phyloP scores from a whole-genome alignment of 495 filamentous ascomycete species.

The Lasiosphaeria ovina region DNA sequence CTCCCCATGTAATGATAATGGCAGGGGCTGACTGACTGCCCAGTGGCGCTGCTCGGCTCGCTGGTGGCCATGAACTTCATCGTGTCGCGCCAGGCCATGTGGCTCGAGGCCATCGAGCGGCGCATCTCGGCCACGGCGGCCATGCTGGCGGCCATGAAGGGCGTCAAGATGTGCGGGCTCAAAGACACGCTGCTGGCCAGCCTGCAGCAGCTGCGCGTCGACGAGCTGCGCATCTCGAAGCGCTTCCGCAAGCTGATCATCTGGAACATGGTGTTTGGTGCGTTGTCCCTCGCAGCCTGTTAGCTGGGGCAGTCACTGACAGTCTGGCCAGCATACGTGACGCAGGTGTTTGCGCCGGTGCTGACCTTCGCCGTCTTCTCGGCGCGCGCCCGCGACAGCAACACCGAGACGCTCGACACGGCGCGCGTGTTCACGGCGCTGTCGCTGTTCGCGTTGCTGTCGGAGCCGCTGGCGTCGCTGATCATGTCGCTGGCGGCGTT shows the following conservation, averaged over 20 bases:
- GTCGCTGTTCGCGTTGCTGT: constrained; percentile 59
- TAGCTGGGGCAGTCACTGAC: constrained; percentile 3
- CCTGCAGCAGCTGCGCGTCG: constrained; percentile 54
- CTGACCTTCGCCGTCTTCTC: constrained; percentile 43
- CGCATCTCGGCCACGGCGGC: constrained; percentile 52
- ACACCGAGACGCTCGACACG: constrained; percentile 45
- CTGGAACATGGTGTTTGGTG: constrained; percentile 34
- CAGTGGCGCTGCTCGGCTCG: constrained; percentile 29
- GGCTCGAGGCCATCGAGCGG: constrained; percentile 51
- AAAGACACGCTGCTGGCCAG: constrained; percentile 39
- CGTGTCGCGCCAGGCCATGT: constrained; percentile 48
- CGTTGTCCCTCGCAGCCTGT: background rate
- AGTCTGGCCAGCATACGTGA: constrained; percentile 46
- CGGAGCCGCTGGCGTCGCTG: constrained; percentile 55
- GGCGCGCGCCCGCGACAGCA: constrained; percentile 24
- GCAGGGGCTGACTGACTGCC: background rate
- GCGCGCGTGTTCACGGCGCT: constrained; percentile 57
- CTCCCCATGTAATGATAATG: constrained; percentile 3
- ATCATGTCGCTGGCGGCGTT: constrained; percentile 58
- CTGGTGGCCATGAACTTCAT: constrained; percentile 43
- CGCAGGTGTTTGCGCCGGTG: constrained; percentile 46
- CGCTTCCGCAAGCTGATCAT: constrained; percentile 51
- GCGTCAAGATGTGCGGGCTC: constrained; percentile 61
- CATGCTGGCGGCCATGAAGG: constrained; percentile 60
- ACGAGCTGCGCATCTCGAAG: constrained; percentile 58